Percentiles rank a stretch among this genome's conserved stretches.
Evolutionary conservation across 1,139 yeast genomes (phyloP).

Genomic region (Meyerozyma sp.): DNA sequence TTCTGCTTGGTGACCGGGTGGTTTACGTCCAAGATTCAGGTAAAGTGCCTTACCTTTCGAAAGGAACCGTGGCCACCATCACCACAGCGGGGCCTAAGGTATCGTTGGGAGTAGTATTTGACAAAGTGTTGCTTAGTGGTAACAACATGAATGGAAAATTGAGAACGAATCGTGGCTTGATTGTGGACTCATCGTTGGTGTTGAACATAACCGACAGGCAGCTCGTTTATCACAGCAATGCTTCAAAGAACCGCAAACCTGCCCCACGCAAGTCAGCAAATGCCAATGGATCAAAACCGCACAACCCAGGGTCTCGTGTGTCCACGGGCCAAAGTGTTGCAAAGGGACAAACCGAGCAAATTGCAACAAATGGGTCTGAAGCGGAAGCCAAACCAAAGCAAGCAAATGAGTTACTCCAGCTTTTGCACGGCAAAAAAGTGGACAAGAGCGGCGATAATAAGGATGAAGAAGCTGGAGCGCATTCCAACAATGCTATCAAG

Average conservation of each 20-base stretch:
- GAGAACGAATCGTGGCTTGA: constrained; percentile 73
- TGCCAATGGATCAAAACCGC: constrained; percentile 4
- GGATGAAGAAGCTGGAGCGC: constrained; percentile 18
- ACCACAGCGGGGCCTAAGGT: constrained; percentile 56
- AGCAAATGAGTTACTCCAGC: constrained; percentile 32
- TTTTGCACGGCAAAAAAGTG: constrained; percentile 26
- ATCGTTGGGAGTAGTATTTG: constrained; percentile 74
- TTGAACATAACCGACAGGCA: constrained; percentile 74
- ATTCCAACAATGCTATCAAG: constrained; percentile 37
- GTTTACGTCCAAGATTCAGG: constrained; percentile 84
- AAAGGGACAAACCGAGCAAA: background rate
- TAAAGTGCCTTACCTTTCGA: constrained; percentile 79
- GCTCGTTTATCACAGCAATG: constrained; percentile 69
- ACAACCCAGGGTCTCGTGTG: background rate
- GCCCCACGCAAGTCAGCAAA: constrained; percentile 19
- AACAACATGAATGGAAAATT: constrained; percentile 75
- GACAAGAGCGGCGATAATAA: constrained; percentile 13
- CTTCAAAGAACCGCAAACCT: constrained; percentile 45
- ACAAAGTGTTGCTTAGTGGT: constrained; percentile 77
- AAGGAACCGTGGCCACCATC: constrained; percentile 88
- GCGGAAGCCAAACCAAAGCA: constrained; percentile 10
- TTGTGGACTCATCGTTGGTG: constrained; percentile 76
- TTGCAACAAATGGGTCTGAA: constrained; percentile 3
- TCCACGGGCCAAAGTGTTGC: background rate
- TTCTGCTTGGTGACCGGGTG: constrained; percentile 85